Evolutionary conservation across 768 basidiomycete species (phyloP).

Genomic region (Amanita molliuscula): DNA sequence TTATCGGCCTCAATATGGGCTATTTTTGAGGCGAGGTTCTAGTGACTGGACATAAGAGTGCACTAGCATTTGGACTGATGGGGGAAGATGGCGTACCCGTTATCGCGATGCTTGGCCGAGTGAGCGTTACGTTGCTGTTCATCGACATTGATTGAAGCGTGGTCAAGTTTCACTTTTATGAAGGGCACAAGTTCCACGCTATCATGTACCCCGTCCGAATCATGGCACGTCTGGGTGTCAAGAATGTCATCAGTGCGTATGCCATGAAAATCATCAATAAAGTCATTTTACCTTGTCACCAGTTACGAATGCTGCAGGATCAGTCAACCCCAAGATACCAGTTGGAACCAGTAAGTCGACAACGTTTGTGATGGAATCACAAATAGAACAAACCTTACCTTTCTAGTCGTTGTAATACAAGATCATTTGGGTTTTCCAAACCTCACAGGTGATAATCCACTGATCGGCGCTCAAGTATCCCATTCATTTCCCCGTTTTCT

Average conservation of each 20-base stretch:
- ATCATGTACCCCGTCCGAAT: constrained; percentile 74
- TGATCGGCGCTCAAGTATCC: constrained; percentile 61
- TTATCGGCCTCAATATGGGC: neutral
- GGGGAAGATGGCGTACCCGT: constrained; percentile 64
- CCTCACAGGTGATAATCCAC: constrained; percentile 65
- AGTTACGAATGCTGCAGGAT: constrained; percentile 89
- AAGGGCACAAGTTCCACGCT: constrained; percentile 62
- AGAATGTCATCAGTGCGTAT: constrained; percentile 57
- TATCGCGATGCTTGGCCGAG: constrained; percentile 84
- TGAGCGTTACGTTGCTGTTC: constrained; percentile 20
- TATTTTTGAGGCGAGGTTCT: neutral
- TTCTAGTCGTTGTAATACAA: constrained; percentile 70
- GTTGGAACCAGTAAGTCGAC: constrained; percentile 67
- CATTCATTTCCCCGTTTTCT: constrained; percentile 64
- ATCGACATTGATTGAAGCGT: constrained; percentile 4
- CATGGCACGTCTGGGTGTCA: constrained; percentile 70
- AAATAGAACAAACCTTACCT: constrained; percentile 6
- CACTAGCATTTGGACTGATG: constrained; percentile 72
- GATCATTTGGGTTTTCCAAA: constrained; percentile 82
- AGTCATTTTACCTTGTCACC: neutral
- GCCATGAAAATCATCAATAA: neutral
- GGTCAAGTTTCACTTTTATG: constrained; percentile 72
- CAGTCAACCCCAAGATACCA: constrained; percentile 58
- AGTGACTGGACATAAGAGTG: constrained; percentile 79
- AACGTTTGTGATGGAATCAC: neutral